phyloP scores from a whole-genome alignment of 73 alveolate species.

The Paramecium caudatum region DNA sequence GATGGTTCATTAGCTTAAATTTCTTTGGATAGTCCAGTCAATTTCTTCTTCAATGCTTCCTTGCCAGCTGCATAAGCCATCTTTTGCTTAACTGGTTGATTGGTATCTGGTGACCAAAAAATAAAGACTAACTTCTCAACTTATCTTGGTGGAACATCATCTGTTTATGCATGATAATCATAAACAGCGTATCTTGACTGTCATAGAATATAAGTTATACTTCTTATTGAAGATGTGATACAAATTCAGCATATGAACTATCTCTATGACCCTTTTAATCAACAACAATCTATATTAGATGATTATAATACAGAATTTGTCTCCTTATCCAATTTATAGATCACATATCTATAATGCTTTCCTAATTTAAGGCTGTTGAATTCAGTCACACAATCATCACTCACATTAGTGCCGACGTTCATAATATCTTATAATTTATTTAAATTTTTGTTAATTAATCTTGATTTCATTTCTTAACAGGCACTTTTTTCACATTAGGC shows the following conservation, averaged over 20 bases:
- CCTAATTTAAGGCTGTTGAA: conserved; percentile 42
- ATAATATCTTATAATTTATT: conserved; percentile 23
- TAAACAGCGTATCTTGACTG: conserved; percentile 63
- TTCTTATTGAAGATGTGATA: conserved; percentile 39
- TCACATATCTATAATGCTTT: conserved; percentile 24
- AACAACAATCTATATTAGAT: conserved; percentile 27
- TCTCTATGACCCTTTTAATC: conserved; percentile 42
- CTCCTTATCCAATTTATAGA: not conserved
- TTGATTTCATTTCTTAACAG: not conserved
- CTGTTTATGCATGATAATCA: conserved; percentile 63
- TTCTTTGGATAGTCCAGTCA: conserved; percentile 42
- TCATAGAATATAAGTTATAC: not conserved
- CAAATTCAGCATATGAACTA: conserved; percentile 30
- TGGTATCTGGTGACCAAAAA: conserved; percentile 66
- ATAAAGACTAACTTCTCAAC: conserved; percentile 42
- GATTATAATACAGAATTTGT: not conserved
- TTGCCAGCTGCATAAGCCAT: conserved; percentile 60
- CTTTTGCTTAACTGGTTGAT: conserved; percentile 43
- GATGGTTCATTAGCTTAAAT: conserved; percentile 55
- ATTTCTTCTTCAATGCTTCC: conserved; percentile 62
- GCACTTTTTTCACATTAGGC: conserved; percentile 35
- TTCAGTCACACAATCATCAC: conserved; percentile 55
- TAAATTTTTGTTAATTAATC: conserved; percentile 35
- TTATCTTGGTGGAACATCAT: conserved; percentile 57
- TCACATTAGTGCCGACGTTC: conserved; percentile 52